A percentile compares a stretch with the other conserved stretches of the same genome.
Conservation (phyloP, 2,329 filamentous ascomycete genomes). For the Hymenoscyphus repandus region DNA sequence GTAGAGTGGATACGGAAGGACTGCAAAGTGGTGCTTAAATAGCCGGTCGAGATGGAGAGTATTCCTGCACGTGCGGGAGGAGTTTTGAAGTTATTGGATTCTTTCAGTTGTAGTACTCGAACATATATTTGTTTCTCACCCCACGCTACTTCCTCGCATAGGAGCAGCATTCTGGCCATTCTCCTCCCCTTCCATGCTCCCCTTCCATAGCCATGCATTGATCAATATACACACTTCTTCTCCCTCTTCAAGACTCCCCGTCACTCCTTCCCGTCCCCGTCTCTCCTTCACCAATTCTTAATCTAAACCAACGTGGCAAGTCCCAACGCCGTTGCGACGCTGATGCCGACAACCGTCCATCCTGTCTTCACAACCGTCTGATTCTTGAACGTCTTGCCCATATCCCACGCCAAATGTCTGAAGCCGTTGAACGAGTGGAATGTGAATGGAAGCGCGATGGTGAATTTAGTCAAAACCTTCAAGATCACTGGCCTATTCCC, state of each 20-base stretch:
- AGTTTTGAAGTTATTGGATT: background rate
- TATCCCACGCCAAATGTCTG: slow-evolving; percentile 68
- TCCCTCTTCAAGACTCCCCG: too few relatives aligned
- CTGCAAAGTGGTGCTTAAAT: too few relatives aligned
- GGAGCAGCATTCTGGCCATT: too few relatives aligned
- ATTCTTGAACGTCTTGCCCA: slow-evolving; percentile 57
- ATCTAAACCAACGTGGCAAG: slow-evolving; percentile 21
- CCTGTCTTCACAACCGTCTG: slow-evolving; percentile 59
- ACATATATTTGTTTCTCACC: too few relatives aligned
- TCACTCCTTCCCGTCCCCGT: too few relatives aligned
- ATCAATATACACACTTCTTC: too few relatives aligned
- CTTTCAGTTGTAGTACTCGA: background rate
- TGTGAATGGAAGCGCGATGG: slow-evolving; percentile 58
- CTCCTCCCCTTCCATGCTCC: too few relatives aligned
- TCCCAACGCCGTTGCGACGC: slow-evolving; percentile 39
- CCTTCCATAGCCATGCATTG: too few relatives aligned
- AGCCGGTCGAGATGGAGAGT: too few relatives aligned
- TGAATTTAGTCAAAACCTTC: slow-evolving; percentile 55
- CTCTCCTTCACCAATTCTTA: background rate
- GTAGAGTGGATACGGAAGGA: too few relatives aligned
- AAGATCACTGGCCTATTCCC: slow-evolving; percentile 41
- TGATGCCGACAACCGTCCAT: slow-evolving; percentile 56
- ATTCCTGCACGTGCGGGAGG: background rate
- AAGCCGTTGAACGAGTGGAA: slow-evolving; percentile 66
- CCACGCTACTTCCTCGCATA: too few relatives aligned